Conservation (phyloP, 1,284 basidiomycete species). For the Irpex lacteus region DNA sequence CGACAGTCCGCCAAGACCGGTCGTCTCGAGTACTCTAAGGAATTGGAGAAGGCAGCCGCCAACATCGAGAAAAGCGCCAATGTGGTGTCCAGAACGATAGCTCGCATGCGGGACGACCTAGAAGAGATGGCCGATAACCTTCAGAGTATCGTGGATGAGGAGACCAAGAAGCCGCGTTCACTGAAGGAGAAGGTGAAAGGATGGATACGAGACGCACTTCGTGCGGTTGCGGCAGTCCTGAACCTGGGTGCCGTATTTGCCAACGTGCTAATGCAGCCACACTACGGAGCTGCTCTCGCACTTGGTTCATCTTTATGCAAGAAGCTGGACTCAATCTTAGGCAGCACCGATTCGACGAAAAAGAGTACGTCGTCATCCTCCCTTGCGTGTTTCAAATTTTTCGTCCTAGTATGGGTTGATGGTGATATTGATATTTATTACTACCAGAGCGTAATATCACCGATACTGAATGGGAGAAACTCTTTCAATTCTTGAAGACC, state of each 20-base stretch:
- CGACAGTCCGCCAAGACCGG: background rate
- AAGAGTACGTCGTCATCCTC: too few species aligned
- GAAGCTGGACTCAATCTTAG: background rate
- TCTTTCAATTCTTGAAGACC: background rate
- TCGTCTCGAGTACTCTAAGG: background rate
- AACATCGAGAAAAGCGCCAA: background rate
- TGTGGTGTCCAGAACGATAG: background rate
- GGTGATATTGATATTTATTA: background rate
- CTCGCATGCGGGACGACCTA: background rate
- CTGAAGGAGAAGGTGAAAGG: background rate
- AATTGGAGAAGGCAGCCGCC: background rate
- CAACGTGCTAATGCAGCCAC: background rate
- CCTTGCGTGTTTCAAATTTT: background rate
- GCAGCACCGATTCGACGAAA: too few species aligned
- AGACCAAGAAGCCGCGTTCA: background rate
- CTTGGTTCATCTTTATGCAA: background rate
- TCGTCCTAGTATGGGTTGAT: background rate
- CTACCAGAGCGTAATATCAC: background rate
- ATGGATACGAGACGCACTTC: background rate
- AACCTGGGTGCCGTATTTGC: background rate
- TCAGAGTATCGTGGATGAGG: background rate
- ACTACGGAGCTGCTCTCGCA: background rate
- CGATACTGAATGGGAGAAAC: background rate
- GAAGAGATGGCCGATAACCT: background rate
- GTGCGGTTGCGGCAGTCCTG: background rate